These are phyloP conservation scores for Entomortierella beljakovae DNA, from an alignment of 192 early-diverging fungal genomes.

Conservation along the genomic window DNA sequence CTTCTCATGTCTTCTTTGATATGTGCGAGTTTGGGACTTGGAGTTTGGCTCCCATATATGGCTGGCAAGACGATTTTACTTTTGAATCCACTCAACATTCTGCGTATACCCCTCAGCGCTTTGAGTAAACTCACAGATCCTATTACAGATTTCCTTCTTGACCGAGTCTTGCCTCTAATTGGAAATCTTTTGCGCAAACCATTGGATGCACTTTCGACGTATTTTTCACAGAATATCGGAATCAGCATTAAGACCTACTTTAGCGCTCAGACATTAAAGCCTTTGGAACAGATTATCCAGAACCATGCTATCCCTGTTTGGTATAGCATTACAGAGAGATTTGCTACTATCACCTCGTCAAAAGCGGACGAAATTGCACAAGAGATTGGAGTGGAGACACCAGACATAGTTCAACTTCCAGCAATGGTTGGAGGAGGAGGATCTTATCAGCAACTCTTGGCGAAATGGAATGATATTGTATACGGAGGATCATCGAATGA, in stretches of 20 bases:
- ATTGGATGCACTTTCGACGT: constrained; percentile 2
- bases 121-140: constrained; percentile 80
- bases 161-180: constrained; percentile 59
- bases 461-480: constrained; percentile 60
- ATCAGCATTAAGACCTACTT: constrained; percentile 24
- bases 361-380: constrained; percentile 18
- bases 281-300: constrained; percentile 25
- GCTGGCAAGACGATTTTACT: constrained; percentile 65
- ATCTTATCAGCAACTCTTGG: constrained; percentile 14
- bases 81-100: constrained; percentile 65
- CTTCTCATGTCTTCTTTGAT: constrained; percentile 85
- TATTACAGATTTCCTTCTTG: constrained; percentile 74
- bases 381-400: not conserved
- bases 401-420: not conserved
- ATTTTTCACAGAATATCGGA: not conserved
- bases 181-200: constrained; percentile 35
- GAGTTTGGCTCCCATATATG: constrained; percentile 82
- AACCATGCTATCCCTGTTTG: constrained; percentile 22
- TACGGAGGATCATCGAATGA: constrained; percentile 65
- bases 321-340: constrained; percentile 5
- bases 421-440: constrained; percentile 7
- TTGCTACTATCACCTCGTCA: not conserved
- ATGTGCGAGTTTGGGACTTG: constrained; percentile 74
- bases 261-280: constrained; percentile 37
- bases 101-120: constrained; percentile 58